phyloP scores from a whole-genome alignment of 768 basidiomycete species.

The Trametopsis cervina region DNA sequence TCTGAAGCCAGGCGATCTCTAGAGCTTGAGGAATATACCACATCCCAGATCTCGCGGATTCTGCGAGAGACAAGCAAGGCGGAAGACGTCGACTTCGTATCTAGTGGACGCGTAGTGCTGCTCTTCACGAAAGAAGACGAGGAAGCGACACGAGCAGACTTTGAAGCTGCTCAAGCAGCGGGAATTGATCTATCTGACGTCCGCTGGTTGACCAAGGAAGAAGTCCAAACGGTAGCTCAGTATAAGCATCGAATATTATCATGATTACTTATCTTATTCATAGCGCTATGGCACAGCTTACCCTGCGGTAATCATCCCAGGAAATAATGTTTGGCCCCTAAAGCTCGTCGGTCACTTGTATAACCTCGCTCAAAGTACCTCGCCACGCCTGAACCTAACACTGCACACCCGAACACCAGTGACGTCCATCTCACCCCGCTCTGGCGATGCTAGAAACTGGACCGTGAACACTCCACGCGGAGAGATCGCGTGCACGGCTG shows the following conservation, averaged over 20 bases:
- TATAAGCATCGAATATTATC: neutral
- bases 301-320: conserved; percentile 45
- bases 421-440: conserved; percentile 27
- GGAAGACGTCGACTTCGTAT: conserved; percentile 53
- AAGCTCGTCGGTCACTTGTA: conserved; percentile 71
- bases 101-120: conserved; percentile 47
- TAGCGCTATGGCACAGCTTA: conserved; percentile 39
- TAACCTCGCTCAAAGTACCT: conserved; percentile 30
- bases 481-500: conserved; percentile 46
- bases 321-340: conserved; percentile 70
- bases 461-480: conserved; percentile 60
- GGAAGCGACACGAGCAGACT: conserved; percentile 33
- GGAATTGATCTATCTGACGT: conserved; percentile 41
- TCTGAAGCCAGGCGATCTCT: conserved; percentile 49
- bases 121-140: conserved; percentile 42
- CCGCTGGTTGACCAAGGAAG: conserved; percentile 39
- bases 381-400: conserved; percentile 33
- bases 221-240: conserved; percentile 39
- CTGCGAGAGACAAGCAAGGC: conserved; percentile 37
- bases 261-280: neutral
- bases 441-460: conserved; percentile 30
- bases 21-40: conserved; percentile 52
- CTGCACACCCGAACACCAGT: conserved; percentile 76
- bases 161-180: conserved; percentile 43
- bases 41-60: conserved; percentile 39